Evolutionary conservation across 768 basidiomycete genomes (phyloP), one percentile per base, ranked within the genome.

Genomic region (Boletus eberwhitei): DNA sequence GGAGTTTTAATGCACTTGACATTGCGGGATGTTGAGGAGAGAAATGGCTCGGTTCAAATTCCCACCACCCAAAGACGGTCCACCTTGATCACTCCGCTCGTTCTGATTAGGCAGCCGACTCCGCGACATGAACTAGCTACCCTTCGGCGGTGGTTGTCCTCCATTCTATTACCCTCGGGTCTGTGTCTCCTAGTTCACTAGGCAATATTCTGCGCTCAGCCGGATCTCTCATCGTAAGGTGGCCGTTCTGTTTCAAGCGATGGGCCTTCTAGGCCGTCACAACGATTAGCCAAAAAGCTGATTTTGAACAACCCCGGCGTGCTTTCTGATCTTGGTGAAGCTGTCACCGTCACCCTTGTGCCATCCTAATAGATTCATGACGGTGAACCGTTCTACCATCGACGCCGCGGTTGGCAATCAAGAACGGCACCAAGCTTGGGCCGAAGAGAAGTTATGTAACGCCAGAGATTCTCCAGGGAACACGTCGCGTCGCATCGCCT

Each of bases 391-490:
- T 21, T 39, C 19, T 29, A 40, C n/a, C n/a, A n/a, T n/a, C n/a
- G 19, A 21, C 12, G 5, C 38, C 29, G 29, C 16, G 5, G 12
- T 13, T n/a, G n/a, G n/a, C n/a, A n/a, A n/a, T n/a, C n/a, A n/a
- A n/a, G n/a, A n/a, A n/a, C n/a, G n/a, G n/a, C n/a, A n/a, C n/a
- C 79, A 36, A 98, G 79, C 66, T 95, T 94, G 12, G 91, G 93
- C 13, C 97, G 84, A 12, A 92, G 84, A 64, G 97, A 93, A 2
- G 92, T 84, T 8, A 98, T 81, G 67, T 93, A 98, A 12, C 87
- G 82, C 58, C 93, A 79, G 5, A 99, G 80, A 0, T 88, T 87
- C 68, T 98, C 94, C n/a, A 96, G 76, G 2, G 95, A 89, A 21
- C 82, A 80, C 45, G 78, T 77, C 53, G 80, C 75, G 29, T 85